phyloP scores from a whole-genome alignment of 129 eudicot species.

The Chrysanthemum lavandulifolium region DNA sequence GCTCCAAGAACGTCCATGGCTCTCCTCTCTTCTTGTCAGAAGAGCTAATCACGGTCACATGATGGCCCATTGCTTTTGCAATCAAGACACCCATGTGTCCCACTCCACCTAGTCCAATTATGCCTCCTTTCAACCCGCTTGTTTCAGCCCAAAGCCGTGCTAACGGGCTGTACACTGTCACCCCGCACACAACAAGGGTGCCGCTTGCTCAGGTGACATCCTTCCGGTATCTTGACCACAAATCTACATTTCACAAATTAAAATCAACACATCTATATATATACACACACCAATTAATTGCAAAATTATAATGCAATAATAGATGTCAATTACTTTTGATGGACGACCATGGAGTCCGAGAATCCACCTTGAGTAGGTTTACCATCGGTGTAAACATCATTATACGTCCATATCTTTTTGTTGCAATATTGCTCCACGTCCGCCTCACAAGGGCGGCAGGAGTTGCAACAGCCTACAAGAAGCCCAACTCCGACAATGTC shows the following conservation, averaged over 20 bases:
- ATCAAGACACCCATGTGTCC: conserved; percentile 95
- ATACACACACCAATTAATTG: not conserved
- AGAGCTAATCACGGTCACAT: conserved; percentile 80
- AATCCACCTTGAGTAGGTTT: conserved; percentile 97
- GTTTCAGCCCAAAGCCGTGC: conserved; percentile 68
- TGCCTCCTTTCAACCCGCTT: conserved; percentile 81
- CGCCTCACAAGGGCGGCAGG: conserved; percentile 60
- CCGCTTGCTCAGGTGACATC: conserved; percentile 78
- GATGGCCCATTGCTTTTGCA: conserved; percentile 96
- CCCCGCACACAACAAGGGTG: conserved; percentile 94
- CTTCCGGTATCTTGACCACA: conserved; percentile 88
- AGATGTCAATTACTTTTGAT: conserved; percentile 65
- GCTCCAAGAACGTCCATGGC: conserved; percentile 82
- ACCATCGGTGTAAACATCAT: conserved; percentile 92
- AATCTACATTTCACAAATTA: conserved; percentile 39
- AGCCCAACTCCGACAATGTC: conserved; percentile 82
- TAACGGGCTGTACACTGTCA: conserved; percentile 86
- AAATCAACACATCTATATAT: not conserved
- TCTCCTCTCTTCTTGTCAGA: conserved; percentile 79
- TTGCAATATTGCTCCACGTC: conserved; percentile 90
- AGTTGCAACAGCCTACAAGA: conserved; percentile 70
- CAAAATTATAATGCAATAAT: not conserved
- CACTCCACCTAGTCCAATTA: conserved; percentile 94
- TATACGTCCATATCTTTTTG: conserved; percentile 91
- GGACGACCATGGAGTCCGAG: conserved; percentile 63